Evolutionary conservation across 2,329 filamentous ascomycete genomes (phyloP).

Genomic region (Colletotrichum costaricense): DNA sequence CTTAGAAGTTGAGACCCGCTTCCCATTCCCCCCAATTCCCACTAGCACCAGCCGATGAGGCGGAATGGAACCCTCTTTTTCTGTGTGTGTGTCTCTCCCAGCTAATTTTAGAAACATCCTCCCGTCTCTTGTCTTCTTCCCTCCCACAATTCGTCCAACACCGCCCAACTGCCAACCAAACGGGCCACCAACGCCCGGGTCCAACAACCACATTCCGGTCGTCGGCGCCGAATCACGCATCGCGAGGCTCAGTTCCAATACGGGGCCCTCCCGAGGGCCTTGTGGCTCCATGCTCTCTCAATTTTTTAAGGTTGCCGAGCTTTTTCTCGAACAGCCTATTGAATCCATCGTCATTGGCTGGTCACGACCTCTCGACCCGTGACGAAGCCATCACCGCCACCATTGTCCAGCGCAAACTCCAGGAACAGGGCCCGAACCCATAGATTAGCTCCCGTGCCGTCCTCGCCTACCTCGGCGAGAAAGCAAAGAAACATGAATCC

Average conservation of each 20-base stretch:
- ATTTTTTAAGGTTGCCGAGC: conserved; percentile 10
- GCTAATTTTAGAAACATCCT: conserved; percentile 28
- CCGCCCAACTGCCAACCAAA: not conserved
- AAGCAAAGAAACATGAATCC: not conserved
- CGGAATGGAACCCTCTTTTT: not conserved
- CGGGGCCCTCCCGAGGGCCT: conserved; percentile 12
- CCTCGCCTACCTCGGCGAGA: not conserved
- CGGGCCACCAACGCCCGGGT: not conserved
- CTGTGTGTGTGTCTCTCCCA: not conserved
- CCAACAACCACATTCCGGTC: conserved; percentile 11
- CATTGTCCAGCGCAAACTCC: conserved; percentile 17
- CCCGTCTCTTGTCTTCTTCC: not conserved
- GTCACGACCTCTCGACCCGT: not conserved
- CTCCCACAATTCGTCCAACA: not conserved
- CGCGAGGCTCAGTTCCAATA: conserved; percentile 6
- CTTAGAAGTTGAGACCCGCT: not conserved
- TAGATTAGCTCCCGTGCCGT: conserved; percentile 5
- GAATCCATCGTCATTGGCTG: conserved; percentile 3
- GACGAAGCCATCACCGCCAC: conserved; percentile 27
- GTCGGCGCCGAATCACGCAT: not conserved
- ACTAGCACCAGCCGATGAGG: conserved; percentile 9
- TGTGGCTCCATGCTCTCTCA: no score
- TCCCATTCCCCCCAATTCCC: not conserved
- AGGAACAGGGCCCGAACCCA: not conserved
- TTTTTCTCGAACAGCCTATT: not conserved